phyloP scores from a whole-genome alignment of 345 rosid genomes.

The Camelina neglecta region DNA sequence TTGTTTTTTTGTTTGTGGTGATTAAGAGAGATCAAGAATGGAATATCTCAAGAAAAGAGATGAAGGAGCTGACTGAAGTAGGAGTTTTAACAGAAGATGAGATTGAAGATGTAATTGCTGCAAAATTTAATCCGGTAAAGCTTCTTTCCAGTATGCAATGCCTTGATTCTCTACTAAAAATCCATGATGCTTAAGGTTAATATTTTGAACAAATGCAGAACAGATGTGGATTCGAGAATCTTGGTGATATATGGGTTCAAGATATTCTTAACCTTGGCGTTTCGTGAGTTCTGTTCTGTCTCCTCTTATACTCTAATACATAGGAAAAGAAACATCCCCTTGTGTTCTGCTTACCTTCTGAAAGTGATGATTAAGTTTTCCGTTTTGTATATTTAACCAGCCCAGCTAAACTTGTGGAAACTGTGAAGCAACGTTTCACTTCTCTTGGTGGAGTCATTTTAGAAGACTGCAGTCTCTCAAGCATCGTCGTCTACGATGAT shows the following conservation, averaged over 20 bases:
- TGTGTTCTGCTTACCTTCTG: constrained; percentile 20
- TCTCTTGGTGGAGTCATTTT: constrained; percentile 86
- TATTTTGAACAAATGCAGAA: constrained; percentile 58
- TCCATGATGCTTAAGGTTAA: constrained; percentile 8
- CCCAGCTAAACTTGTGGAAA: constrained; percentile 86
- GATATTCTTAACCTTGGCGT: constrained; percentile 94
- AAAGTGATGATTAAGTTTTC: constrained; percentile 27
- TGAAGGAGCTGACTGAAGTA: constrained; percentile 69
- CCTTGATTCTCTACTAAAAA: background rate
- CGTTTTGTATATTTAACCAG: constrained; percentile 48
- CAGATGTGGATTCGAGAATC: constrained; percentile 90
- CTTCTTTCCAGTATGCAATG: background rate
- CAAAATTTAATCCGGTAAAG: constrained; percentile 82
- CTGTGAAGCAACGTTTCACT: constrained; percentile 69
- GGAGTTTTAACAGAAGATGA: constrained; percentile 74
- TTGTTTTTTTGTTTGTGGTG: constrained; percentile 33
- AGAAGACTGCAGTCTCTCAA: constrained; percentile 74
- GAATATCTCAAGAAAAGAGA: constrained; percentile 96
- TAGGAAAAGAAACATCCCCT: background rate
- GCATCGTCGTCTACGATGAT: constrained; percentile 65
- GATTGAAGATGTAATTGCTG: constrained; percentile 61
- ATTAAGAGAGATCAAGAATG: constrained; percentile 96
- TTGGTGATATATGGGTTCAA: constrained; percentile 93
- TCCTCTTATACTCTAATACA: constrained; percentile 23
- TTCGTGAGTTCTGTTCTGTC: constrained; percentile 64